phyloP scores from a whole-genome alignment of 202 grass and related monocot species.

The Saccharum hybrid region DNA sequence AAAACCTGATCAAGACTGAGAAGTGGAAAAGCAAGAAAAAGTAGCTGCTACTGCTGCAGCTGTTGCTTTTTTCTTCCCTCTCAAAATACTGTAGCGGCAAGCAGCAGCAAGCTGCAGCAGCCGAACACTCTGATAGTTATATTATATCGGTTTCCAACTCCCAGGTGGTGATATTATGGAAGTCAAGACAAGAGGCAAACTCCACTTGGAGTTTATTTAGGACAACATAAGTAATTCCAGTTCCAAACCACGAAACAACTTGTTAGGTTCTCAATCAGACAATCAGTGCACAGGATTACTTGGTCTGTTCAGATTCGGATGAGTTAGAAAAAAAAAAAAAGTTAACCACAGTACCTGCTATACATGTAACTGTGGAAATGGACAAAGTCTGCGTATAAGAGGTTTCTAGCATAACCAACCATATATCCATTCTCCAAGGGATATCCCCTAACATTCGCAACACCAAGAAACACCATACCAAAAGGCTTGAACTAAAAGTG shows the following conservation, averaged over 20 bases:
- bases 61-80: too few relatives aligned
- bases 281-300: neutral
- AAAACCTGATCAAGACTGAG: too few relatives aligned
- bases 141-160: neutral
- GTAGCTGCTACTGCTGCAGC: too few relatives aligned
- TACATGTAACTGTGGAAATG: neutral
- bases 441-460: neutral
- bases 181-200: neutral
- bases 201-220: neutral
- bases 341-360: neutral
- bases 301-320: neutral
- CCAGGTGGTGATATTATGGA: neutral
- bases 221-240: neutral
- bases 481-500: neutral
- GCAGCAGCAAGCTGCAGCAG: too few relatives aligned
- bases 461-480: neutral
- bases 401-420: slow-evolving; percentile 1
- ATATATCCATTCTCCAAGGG: neutral
- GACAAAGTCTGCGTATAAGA: neutral
- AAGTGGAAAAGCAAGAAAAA: too few relatives aligned
- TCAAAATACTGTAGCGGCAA: too few relatives aligned
- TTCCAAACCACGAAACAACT: neutral
- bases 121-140: too few relatives aligned
- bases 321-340: neutral
- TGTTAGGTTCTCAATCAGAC: neutral